Percentiles rank a stretch among this genome's conserved stretches.
Evolutionary conservation across 371 early-diverging fungal species (phyloP).

Genomic region (Rhizomucor miehei): DNA sequence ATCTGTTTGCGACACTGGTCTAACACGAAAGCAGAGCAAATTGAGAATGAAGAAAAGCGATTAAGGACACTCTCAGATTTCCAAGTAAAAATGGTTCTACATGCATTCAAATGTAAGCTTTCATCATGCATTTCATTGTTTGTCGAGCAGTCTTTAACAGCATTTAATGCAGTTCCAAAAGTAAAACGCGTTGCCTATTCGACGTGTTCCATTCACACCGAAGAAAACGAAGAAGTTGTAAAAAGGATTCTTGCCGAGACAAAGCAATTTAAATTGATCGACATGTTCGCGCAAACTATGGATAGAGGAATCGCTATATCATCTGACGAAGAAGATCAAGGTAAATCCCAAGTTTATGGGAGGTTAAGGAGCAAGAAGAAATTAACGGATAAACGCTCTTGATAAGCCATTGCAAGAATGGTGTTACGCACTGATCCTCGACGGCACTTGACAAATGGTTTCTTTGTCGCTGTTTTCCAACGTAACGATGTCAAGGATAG

Average conservation of each 20-base stretch:
- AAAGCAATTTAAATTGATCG: constrained; percentile 55
- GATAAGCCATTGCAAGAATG: constrained; percentile 55
- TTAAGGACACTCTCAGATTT: constrained; percentile 71
- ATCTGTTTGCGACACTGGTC: not conserved
- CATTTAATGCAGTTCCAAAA: constrained; percentile 54
- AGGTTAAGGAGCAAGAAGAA: not conserved
- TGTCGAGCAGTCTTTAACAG: too few species aligned
- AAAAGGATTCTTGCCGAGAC: constrained; percentile 50
- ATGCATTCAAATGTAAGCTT: constrained; percentile 75
- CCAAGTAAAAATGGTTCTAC: constrained; percentile 63
- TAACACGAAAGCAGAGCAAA: constrained; percentile 11
- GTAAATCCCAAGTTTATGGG: not conserved
- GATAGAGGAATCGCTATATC: constrained; percentile 64
- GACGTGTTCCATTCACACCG: constrained; percentile 91
- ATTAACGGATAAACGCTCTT: not conserved
- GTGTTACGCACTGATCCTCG: constrained; percentile 69
- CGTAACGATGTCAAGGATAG: constrained; percentile 24
- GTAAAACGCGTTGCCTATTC: constrained; percentile 89
- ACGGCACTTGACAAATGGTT: constrained; percentile 76
- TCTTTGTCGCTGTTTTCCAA: constrained; percentile 84
- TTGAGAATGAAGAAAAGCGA: constrained; percentile 58
- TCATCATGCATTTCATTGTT: too few species aligned
- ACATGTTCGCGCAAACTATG: constrained; percentile 67
- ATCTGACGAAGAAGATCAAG: constrained; percentile 11
- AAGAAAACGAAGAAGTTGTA: constrained; percentile 98